Evolutionary conservation across 768 basidiomycete genomes (phyloP).

Genomic region (Trametes punicea): DNA sequence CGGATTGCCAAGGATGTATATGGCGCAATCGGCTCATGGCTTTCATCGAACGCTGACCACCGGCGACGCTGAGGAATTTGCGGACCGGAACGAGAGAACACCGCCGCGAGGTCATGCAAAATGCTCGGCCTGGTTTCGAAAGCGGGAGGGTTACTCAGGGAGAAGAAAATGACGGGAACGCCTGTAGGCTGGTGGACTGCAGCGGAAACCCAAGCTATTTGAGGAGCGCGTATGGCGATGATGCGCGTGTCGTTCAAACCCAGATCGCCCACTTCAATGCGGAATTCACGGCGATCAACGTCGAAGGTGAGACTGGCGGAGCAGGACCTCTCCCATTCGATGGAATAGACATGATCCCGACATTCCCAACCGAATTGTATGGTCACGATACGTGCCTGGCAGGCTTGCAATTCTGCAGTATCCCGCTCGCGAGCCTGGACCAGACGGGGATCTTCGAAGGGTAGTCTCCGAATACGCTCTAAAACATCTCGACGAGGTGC

Average conservation of each 20-base stretch:
- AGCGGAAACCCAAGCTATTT: constrained; percentile 39
- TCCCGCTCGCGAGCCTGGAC: constrained; percentile 35
- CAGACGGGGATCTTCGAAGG: constrained; percentile 41
- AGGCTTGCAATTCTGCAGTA: constrained; percentile 29
- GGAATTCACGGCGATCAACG: constrained; percentile 46
- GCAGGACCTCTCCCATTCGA: constrained; percentile 50
- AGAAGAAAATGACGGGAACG: constrained; percentile 39
- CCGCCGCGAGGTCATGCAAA: too few relatives aligned
- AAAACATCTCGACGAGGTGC: constrained; percentile 31
- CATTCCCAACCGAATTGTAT: constrained; percentile 65
- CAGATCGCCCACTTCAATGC: constrained; percentile 32
- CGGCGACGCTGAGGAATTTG: constrained; percentile 31
- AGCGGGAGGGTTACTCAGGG: constrained; percentile 39
- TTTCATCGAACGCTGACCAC: constrained; percentile 34
- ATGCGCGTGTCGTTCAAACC: constrained; percentile 21
- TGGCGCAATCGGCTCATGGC: constrained; percentile 44
- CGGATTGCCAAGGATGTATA: constrained; percentile 53
- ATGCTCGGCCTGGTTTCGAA: too few relatives aligned
- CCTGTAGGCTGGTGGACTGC: constrained; percentile 28
- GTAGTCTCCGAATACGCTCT: constrained; percentile 31
- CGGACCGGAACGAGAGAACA: too few relatives aligned
- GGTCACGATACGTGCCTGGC: constrained; percentile 31
- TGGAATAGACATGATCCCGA: constrained; percentile 53
- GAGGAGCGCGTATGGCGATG: constrained; percentile 44
- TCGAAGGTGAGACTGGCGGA: constrained; percentile 35